Percentiles rank a stretch among this genome's conserved stretches.
Conservation (phyloP, 2,329 filamentous ascomycete genomes). For the Geosmithia flava region DNA sequence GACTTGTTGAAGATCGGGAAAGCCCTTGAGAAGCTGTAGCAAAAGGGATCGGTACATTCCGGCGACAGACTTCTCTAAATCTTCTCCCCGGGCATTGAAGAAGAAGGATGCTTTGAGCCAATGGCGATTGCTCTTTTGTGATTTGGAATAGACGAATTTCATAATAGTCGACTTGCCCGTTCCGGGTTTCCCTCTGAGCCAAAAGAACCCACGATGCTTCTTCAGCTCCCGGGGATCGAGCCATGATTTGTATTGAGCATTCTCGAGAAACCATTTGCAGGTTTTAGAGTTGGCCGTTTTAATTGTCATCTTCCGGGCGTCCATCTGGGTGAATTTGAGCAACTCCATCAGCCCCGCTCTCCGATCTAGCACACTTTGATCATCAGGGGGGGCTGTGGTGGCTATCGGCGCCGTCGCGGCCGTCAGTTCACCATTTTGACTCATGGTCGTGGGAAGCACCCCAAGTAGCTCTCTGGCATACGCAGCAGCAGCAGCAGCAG, state of each 20-base stretch:
- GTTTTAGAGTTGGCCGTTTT: conserved; percentile 21
- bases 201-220: conserved; percentile 2
- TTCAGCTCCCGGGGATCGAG: background rate
- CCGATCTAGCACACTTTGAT: background rate
- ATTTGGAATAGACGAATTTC: conserved; percentile 17
- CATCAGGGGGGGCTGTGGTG: no score
- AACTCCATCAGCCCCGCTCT: conserved; percentile 9
- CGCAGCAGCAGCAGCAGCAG: conserved; percentile 17
- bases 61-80: conserved; percentile 27
- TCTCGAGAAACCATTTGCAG: conserved; percentile 10
- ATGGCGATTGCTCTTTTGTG: background rate
- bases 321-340: conserved; percentile 20
- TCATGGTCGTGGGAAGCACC: background rate
- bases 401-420: background rate
- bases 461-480: conserved; percentile 4
- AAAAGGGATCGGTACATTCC: conserved; percentile 39
- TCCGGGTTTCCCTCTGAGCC: conserved; percentile 31
- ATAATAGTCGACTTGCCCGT: conserved; percentile 32
- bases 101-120: conserved; percentile 24
- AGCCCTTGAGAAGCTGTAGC: conserved; percentile 22
- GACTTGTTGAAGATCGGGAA: conserved; percentile 20
- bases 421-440: background rate
- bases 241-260: conserved; percentile 1
- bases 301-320: conserved; percentile 20
- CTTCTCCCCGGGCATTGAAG: conserved; percentile 33